phyloP scores from a whole-genome alignment of 805 yeast genomes.

The Candida insectorum region DNA sequence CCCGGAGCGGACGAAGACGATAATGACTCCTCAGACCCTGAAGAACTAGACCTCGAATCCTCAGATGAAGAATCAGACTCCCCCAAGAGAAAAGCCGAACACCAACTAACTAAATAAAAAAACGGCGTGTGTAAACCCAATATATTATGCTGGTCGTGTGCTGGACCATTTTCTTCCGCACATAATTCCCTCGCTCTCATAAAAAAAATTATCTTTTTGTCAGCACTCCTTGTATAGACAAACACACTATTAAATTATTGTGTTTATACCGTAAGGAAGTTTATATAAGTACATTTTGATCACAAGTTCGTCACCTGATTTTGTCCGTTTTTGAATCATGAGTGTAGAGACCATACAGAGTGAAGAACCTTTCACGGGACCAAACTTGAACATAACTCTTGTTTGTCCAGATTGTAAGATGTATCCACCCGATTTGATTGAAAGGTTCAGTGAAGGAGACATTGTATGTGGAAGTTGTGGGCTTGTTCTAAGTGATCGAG shows the following conservation, averaged over 20 bases:
- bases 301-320: too few relatives aligned
- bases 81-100: conserved; percentile 3
- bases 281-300: too few relatives aligned
- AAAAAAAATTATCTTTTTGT: too few relatives aligned
- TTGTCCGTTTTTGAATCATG: conserved; percentile 3
- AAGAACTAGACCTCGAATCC: conserved; percentile 50
- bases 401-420: conserved; percentile 96
- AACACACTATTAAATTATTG: too few relatives aligned
- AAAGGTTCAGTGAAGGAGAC: conserved; percentile 95
- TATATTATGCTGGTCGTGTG: too few relatives aligned
- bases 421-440: conserved; percentile 92
- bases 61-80: too few relatives aligned
- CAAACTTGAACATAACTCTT: conserved; percentile 81
- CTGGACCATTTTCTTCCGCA: too few relatives aligned
- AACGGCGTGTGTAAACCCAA: not conserved
- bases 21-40: conserved; percentile 46
- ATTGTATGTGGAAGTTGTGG: conserved; percentile 99
- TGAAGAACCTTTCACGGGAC: conserved; percentile 49
- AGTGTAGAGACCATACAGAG: conserved; percentile 6
- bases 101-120: not conserved
- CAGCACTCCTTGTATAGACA: too few relatives aligned
- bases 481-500: conserved; percentile 82
- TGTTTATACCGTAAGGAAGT: too few relatives aligned
- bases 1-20: conserved; percentile 58
- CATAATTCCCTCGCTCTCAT: too few relatives aligned